Percentiles rank a stretch among this genome's conserved stretches.
These are phyloP conservation scores for Ballota nigra DNA, from an alignment of 257 asterid species.

Conservation along the genomic window DNA sequence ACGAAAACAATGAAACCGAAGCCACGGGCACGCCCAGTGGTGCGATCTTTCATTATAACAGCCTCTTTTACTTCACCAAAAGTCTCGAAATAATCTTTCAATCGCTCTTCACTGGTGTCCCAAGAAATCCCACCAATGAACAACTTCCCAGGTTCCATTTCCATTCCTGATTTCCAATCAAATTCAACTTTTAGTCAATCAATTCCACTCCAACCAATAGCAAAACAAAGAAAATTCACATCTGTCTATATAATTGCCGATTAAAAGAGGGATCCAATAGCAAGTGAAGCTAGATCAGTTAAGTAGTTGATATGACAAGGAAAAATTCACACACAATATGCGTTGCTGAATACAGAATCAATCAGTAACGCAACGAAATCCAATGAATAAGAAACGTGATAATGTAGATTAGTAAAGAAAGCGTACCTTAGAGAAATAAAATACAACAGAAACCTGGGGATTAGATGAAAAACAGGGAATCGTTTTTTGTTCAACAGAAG, in stretches of 20 bases:
- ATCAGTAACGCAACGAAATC: slow-evolving; percentile 27
- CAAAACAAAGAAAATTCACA: background rate
- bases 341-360: slow-evolving; percentile 16
- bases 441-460: slow-evolving; percentile 36
- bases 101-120: slow-evolving; percentile 92
- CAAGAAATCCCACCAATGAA: slow-evolving; percentile 96
- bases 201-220: slow-evolving; percentile 20
- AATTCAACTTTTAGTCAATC: slow-evolving; percentile 24
- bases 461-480: slow-evolving; percentile 34
- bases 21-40: slow-evolving; percentile 95
- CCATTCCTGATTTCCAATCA: slow-evolving; percentile 50
- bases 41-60: slow-evolving; percentile 90
- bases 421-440: slow-evolving; percentile 30
- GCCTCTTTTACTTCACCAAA: slow-evolving; percentile 87
- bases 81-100: slow-evolving; percentile 67
- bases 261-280: slow-evolving; percentile 41
- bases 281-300: slow-evolving; percentile 32
- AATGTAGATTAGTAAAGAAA: slow-evolving; percentile 50
- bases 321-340: slow-evolving; percentile 4
- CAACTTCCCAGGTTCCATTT: slow-evolving; percentile 77
- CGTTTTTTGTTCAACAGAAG: slow-evolving; percentile 34
- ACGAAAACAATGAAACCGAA: slow-evolving; percentile 89
- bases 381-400: slow-evolving; percentile 29
- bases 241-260: slow-evolving; percentile 2
- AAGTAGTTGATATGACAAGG: slow-evolving; percentile 9